Evolutionary conservation across 2,329 filamentous ascomycete species (phyloP).

Genomic region (Simplicillium aogashimaense): DNA sequence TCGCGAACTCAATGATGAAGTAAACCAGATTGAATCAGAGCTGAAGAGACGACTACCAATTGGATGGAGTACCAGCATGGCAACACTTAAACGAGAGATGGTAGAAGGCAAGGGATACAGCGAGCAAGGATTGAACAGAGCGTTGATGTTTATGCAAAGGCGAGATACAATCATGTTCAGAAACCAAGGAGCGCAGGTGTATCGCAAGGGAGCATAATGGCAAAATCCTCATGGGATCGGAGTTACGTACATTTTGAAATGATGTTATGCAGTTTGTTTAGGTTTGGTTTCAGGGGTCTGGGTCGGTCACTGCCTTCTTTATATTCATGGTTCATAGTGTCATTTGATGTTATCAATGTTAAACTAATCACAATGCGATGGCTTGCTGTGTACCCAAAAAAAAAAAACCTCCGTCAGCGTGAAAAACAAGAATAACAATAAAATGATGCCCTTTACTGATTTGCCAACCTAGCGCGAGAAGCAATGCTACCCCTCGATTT

Average conservation of each 20-base stretch:
- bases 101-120: conserved; percentile 85
- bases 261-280: neutral
- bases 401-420: too few species aligned
- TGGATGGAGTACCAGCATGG: conserved; percentile 87
- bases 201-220: conserved; percentile 56
- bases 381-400: too few species aligned
- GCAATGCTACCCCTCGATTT: too few species aligned
- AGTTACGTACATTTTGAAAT: neutral
- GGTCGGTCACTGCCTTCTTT: neutral
- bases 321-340: neutral
- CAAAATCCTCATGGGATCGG: neutral
- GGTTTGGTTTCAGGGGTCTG: neutral
- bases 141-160: conserved; percentile 76
- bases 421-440: too few species aligned
- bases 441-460: too few species aligned
- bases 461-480: too few species aligned
- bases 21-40: conserved; percentile 78
- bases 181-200: conserved; percentile 66
- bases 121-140: conserved; percentile 75
- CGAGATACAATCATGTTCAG: conserved; percentile 79
- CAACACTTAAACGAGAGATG: conserved; percentile 80
- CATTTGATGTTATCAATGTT: neutral
- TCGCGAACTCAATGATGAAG: conserved; percentile 86
- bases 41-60: conserved; percentile 80
- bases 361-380: neutral